Base-by-base conservation (phyloP, 345 rosid genomes). In the Aquilaria sinensis region DNA sequence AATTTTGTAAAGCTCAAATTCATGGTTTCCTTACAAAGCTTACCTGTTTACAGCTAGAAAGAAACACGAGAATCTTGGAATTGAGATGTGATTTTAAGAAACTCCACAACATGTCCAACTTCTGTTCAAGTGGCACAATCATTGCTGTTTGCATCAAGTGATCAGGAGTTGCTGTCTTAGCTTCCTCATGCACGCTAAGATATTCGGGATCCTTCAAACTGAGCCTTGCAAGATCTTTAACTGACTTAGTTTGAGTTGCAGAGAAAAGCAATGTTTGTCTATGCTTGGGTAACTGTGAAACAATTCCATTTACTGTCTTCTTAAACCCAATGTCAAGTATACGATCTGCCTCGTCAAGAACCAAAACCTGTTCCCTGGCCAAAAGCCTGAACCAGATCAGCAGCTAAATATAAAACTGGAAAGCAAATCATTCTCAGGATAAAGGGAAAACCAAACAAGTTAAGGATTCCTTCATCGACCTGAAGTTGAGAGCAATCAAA, bases 271-370 rank as follows among this genome's bases (percentile, higher is more conserved):
- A 64, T 43, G 98, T 90, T 73, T 93, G 97, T 62, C 98, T 77
- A 58, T 55, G 75, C 77, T 74, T 84, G 47, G 98, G 94, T 47
- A 93, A 78, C 81, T 90, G 97, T 0, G 98, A 84, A 56, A 93
- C 66, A 33, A 94, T 94, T 51, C 96, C 95, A 83, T 94, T 86
- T 64, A 94, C 63, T 51, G 81, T 67, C 74, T 88, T 88, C 80
- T 86, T 88, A 67, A 94, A 94, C 11, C 92, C 92, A 70, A 83
- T 77, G 62, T 94, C 99, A 70, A 94, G 99, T 52, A 94, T 86
- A 16, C 95, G 96, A 74, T 94, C 99, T 63, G 99, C 99, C 84
- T 94, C 99, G 65, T 94, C 97, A 61, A 94, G 92, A 61, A 94
- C 85, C 89, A 93, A 73, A 75, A 85, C 80, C 98, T 93, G 84